Evolutionary conservation across 176 grass and related monocot species (phyloP).

Genomic region (Echinochloa phyllopogon): DNA sequence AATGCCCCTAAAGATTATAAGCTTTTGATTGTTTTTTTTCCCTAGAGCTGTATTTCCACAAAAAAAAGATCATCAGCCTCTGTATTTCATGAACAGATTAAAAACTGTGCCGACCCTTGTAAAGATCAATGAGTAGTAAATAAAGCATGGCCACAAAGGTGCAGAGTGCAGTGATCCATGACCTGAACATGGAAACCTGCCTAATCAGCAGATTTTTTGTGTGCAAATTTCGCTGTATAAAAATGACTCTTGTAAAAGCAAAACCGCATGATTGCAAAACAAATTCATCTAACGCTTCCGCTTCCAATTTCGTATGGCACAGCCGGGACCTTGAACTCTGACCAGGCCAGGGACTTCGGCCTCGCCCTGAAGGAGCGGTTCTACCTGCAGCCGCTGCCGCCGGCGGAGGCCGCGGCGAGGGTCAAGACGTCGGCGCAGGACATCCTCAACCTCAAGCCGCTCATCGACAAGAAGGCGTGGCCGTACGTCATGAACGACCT

Average conservation of each 20-base stretch:
- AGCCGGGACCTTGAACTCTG: slow-evolving; percentile 81
- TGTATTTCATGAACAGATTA: background rate
- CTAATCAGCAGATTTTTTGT: background rate
- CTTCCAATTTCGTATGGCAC: background rate
- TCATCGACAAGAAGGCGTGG: slow-evolving; percentile 98
- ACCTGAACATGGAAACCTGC: too few species aligned
- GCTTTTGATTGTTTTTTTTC: background rate
- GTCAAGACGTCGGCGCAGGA: slow-evolving; percentile 88
- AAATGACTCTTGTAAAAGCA: background rate
- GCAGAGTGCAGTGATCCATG: background rate
- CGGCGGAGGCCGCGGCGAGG: slow-evolving; percentile 62
- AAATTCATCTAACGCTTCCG: background rate
- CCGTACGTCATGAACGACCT: slow-evolving; percentile 88
- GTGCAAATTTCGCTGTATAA: background rate
- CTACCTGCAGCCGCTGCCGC: slow-evolving; percentile 72
- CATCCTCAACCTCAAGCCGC: slow-evolving; percentile 76
- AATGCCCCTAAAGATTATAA: too few species aligned
- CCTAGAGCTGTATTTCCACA: background rate
- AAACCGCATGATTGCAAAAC: background rate
- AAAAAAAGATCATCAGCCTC: background rate
- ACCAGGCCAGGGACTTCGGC: slow-evolving; percentile 69
- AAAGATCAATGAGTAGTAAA: background rate
- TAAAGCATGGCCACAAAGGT: background rate
- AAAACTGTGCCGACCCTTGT: background rate
- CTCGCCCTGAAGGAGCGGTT: slow-evolving; percentile 72